Evolutionary conservation across 495 filamentous ascomycete species (phyloP), one percentile per base, ranked within the genome.

Genomic region (Lentithecium fluviatile): DNA sequence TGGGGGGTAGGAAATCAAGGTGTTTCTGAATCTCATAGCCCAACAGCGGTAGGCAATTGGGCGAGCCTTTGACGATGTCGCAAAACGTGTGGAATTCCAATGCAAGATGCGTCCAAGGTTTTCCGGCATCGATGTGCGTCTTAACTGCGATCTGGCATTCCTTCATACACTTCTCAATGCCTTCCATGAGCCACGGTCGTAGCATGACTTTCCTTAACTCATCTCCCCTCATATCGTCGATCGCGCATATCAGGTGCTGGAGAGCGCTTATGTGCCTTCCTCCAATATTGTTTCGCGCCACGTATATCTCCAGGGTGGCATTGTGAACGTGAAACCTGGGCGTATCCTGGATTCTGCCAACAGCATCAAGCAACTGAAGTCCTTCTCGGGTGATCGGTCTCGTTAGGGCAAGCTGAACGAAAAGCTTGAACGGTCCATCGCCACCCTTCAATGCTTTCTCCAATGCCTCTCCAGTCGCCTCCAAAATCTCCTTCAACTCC

Each of bases 331-430:
- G 21, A 29, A 15, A 32, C 23, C 38, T 47, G 0, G 43, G 37
- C 38, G 56, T 40, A 19, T 68, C 29, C 8, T 37, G 17, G 17
- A 68, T 52, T 19, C 48, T 64, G 15, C 17, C 47, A 12, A 55
- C 37, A 13, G 55, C 60, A 45, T 60, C 57, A 5, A 68, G 21
- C 1, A 68, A 38, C 17, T 54, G 49, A 11, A 68, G 26, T 13
- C 23, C 25, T 19, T 61, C 56, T 23, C 48, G 19, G 7, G 56
- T 61, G 20, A 68, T 52, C 1, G 60, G 56, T 6, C 49, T 34
- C 19, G 24, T 34, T 20, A 61, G 42, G 29, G 37, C 52, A 8
- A 61, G 38, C 15, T 68, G 51, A 13, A 68, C 56, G 21, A 68
- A 68, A 8, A 68, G 37, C 8, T 56, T 37, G 24, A 64, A 60